These are phyloP conservation scores for Trichosporon inkin DNA, from an alignment of 1,284 basidiomycete genomes.

Conservation along the genomic window DNA sequence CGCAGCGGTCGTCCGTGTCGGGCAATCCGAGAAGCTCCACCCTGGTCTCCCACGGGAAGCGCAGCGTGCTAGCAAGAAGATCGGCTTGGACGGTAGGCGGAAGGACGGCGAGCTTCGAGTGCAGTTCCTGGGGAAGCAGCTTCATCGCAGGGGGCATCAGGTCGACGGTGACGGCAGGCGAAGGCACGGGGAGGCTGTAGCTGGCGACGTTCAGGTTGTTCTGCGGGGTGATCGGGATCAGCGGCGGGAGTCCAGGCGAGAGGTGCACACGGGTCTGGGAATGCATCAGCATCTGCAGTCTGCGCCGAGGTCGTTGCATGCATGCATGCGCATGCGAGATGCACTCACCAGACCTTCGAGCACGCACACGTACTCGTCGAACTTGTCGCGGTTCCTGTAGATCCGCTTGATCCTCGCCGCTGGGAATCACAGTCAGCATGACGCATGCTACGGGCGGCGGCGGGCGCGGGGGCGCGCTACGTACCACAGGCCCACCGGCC, in stretches of 20 bases:
- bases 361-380: slow-evolving; percentile 27
- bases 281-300: neutral
- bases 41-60: slow-evolving; percentile 37
- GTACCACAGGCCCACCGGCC: slow-evolving; percentile 45
- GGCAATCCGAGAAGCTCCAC: slow-evolving; percentile 39
- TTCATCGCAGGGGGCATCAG: slow-evolving; percentile 32
- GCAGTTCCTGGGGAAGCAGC: slow-evolving; percentile 38
- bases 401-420: slow-evolving; percentile 42
- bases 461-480: slow-evolving; percentile 16
- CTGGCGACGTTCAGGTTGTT: slow-evolving; percentile 32
- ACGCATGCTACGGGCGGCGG: no score
- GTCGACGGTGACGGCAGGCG: slow-evolving; percentile 21
- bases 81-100: slow-evolving; percentile 38
- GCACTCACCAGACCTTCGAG: slow-evolving; percentile 42
- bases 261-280: slow-evolving; percentile 39
- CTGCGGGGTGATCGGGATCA: slow-evolving; percentile 41
- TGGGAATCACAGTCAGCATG: slow-evolving; percentile 11
- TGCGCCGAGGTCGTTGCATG: neutral
- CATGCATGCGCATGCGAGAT: no score
- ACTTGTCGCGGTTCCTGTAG: slow-evolving; percentile 26
- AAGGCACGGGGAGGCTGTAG: slow-evolving; percentile 39
- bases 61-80: slow-evolving; percentile 38
- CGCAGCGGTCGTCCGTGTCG: slow-evolving; percentile 31
- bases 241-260: slow-evolving; percentile 40
- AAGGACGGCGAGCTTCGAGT: slow-evolving; percentile 31